Evolutionary conservation across 1,139 yeast species (phyloP).

Genomic region (Kodamaea arcana): DNA sequence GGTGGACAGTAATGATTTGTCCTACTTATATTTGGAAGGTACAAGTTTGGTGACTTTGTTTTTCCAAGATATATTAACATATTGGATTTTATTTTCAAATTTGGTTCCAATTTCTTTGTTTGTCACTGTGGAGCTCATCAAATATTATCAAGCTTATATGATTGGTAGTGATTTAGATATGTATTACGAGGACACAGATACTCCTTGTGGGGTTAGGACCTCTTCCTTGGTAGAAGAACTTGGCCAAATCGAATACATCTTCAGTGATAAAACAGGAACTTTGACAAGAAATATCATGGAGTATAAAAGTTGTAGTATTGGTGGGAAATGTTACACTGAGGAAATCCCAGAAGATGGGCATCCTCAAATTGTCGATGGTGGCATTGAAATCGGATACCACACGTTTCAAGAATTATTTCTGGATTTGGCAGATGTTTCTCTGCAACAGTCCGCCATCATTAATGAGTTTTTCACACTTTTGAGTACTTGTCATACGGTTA

Average conservation of each 20-base stretch:
- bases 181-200: slow-evolving; percentile 82
- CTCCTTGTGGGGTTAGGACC: slow-evolving; percentile 93
- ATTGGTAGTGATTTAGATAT: slow-evolving; percentile 92
- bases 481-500: slow-evolving; percentile 96
- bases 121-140: slow-evolving; percentile 93
- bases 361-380: slow-evolving; percentile 72
- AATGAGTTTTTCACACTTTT: slow-evolving; percentile 79
- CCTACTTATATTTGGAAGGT: slow-evolving; percentile 68
- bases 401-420: slow-evolving; percentile 62
- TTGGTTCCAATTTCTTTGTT: slow-evolving; percentile 93
- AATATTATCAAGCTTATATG: slow-evolving; percentile 91
- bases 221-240: slow-evolving; percentile 93
- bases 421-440: slow-evolving; percentile 41
- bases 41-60: slow-evolving; percentile 67
- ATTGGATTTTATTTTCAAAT: slow-evolving; percentile 93
- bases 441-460: slow-evolving; percentile 59
- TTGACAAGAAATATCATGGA: slow-evolving; percentile 95
- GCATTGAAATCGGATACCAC: slow-evolving; percentile 76
- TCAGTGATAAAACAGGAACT: slow-evolving; percentile 96
- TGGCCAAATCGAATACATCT: slow-evolving; percentile 93
- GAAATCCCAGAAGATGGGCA: slow-evolving; percentile 89
- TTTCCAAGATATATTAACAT: slow-evolving; percentile 83
- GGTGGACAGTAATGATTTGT: slow-evolving; percentile 48
- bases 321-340: slow-evolving; percentile 84
- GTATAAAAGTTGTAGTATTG: slow-evolving; percentile 89